These are phyloP conservation scores for Naganishia sp. DNA, from an alignment of 1,284 basidiomycete genomes.

Conservation along the genomic window DNA sequence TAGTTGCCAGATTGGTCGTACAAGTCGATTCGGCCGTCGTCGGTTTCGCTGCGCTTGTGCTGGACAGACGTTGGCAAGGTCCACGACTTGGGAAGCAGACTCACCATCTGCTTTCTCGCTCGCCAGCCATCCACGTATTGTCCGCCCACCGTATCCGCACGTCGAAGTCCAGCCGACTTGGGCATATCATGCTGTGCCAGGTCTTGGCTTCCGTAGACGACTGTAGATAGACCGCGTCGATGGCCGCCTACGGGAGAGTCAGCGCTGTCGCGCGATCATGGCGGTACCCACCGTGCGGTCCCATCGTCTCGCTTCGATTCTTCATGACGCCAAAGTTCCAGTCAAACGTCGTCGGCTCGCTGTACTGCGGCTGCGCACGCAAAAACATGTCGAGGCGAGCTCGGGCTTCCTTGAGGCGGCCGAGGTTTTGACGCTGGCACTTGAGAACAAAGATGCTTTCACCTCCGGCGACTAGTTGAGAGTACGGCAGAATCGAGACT, in stretches of 20 bases:
- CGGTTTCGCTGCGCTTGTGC: conserved; percentile 24
- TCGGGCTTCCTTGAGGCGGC: conserved; percentile 3
- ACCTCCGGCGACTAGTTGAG: conserved; percentile 1
- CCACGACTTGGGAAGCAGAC: neutral
- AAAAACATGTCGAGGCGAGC: conserved; percentile 9
- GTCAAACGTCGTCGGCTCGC: conserved; percentile 9
- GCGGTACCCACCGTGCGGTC: conserved; percentile 3
- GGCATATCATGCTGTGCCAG: neutral
- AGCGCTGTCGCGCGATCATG: neutral
- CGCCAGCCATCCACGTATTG: conserved; percentile 20
- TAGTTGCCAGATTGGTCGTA: conserved; percentile 16
- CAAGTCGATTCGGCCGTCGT: conserved; percentile 15
- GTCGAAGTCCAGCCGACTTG: conserved; percentile 1
- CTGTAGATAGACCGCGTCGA: conserved; percentile 10
- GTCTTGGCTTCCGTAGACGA: conserved; percentile 3
- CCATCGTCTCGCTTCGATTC: neutral
- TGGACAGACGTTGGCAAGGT: neutral
- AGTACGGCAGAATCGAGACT: conserved; percentile 17
- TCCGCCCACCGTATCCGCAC: conserved; percentile 8
- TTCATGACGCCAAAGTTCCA: neutral
- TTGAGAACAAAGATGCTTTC: conserved; percentile 13
- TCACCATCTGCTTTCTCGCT: neutral
- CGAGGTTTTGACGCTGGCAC: conserved; percentile 20
- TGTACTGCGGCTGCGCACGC: conserved; percentile 1
- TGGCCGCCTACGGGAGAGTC: neutral